phyloP scores from a whole-genome alignment of 345 rosid genomes.

The Pelargonium nanum region DNA sequence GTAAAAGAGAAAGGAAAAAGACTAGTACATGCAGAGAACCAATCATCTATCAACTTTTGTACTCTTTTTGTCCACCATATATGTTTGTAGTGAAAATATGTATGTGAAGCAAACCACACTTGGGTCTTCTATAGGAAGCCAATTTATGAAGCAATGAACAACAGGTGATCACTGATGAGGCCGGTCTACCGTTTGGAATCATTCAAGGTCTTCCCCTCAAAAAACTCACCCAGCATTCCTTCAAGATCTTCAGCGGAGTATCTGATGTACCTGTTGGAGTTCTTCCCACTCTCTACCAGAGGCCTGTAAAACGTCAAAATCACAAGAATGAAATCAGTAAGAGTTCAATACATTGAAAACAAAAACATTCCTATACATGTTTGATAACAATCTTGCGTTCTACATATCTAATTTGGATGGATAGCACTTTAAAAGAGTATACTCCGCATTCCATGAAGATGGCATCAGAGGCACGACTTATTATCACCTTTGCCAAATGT shows the following conservation, averaged over 20 bases:
- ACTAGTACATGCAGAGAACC: no score
- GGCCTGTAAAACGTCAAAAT: conserved; percentile 35
- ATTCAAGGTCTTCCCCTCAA: conserved; percentile 70
- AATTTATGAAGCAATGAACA: no score
- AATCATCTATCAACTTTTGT: no score
- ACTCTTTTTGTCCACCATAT: no score
- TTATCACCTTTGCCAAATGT: not conserved
- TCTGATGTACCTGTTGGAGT: conserved; percentile 70
- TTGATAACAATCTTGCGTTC: not conserved
- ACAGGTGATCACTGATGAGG: no score
- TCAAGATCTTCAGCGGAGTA: conserved; percentile 88
- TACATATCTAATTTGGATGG: no score
- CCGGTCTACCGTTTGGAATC: conserved; percentile 67
- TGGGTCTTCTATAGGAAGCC: no score
- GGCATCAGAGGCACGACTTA: not conserved
- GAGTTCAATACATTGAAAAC: not conserved
- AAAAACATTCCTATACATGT: not conserved
- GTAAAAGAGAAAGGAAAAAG: no score
- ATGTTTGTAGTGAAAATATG: no score
- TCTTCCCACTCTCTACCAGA: conserved; percentile 78
- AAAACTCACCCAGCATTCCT: conserved; percentile 83
- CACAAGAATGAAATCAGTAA: not conserved
- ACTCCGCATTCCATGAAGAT: not conserved
- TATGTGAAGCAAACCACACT: no score
- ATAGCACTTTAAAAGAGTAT: no score